Base-by-base conservation (phyloP, 2,329 filamentous ascomycete species). In the Fusarium continuum region DNA sequence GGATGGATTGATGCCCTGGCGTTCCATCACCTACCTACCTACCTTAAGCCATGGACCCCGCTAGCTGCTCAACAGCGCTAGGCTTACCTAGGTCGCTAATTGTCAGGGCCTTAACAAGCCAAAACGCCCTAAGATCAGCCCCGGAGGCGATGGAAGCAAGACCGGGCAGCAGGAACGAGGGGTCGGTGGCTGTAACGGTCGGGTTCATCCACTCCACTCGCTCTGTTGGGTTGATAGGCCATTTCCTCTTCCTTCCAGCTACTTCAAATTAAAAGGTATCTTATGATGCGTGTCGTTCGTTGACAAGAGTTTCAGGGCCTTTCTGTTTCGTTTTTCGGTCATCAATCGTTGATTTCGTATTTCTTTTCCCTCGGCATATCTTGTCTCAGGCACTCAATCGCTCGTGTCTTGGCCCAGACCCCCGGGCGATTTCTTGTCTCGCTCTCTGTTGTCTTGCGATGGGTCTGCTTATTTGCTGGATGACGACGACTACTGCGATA, bases 401-500 rank as follows among this genome's bases (percentile, higher is more conserved):
- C 20, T 56, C 17, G 20, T 57, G 46, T 61, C 58, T 44, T 40
- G 54, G 35, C 23, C 52, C n/a, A n/a, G n/a, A n/a, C n/a, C n/a
- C n/a, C n/a, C n/a, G n/a, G n/a, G n/a, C n/a, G n/a, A n/a, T 40
- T 32, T 47, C 48, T 44, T 43, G 49, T 49, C 53, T 51, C 16
- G 31, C 40, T 23, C n/a, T 51, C 50, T 53, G 34, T 48, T 56
- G 44, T 46, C 55, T 50, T 52, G 48, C 34, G 17, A 61, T 61
- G 55, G 36, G 55, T 57, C 43, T 65, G 55, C 46, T 52, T 56
- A 52, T 43, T 62, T 64, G 48, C 47, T 64, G 43, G 61, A 61
- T 69, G 52, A 69, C 67, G 64, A 69, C 67, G 55, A 58, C 55
- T 55, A 38, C 28, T 53, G 48, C 40, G 22, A 36, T 56, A 58